Evolutionary conservation across 1,284 basidiomycete genomes (phyloP).

Genomic region (Sporisorium iseilematis-ciliati): DNA sequence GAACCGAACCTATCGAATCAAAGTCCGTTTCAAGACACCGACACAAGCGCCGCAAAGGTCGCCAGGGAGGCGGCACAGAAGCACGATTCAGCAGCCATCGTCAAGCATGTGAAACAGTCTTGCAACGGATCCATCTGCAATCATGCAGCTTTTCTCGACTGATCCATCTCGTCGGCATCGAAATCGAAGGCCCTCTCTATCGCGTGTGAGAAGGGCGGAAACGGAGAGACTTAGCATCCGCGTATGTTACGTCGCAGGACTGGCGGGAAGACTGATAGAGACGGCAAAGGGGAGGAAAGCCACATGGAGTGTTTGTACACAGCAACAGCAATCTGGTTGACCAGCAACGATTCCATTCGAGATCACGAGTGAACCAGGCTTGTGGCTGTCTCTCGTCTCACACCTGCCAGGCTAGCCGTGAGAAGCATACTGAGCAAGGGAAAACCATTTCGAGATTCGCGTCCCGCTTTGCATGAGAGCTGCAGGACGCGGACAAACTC

Average conservation of each 20-base stretch:
- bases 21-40: background rate
- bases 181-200: background rate
- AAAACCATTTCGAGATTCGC: slow-evolving; percentile 8
- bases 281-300: too few relatives aligned
- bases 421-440: background rate
- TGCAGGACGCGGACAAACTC: slow-evolving; percentile 45
- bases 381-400: background rate
- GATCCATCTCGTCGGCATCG: background rate
- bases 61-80: background rate
- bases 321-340: too few relatives aligned
- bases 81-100: slow-evolving; percentile 6
- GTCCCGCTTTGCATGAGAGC: slow-evolving; percentile 31
- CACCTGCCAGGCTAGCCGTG: background rate
- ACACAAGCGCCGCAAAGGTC: slow-evolving; percentile 4
- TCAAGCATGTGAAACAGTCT: slow-evolving; percentile 26
- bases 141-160: slow-evolving; percentile 34
- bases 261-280: background rate
- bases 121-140: slow-evolving; percentile 40
- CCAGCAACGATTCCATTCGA: too few relatives aligned
- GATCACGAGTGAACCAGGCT: background rate
- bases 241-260: background rate
- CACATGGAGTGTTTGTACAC: too few relatives aligned
- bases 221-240: background rate
- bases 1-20: background rate
- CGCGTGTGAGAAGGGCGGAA: background rate